Conservation (phyloP, 192 early-diverging fungal species). For the Diversispora epigaea region DNA sequence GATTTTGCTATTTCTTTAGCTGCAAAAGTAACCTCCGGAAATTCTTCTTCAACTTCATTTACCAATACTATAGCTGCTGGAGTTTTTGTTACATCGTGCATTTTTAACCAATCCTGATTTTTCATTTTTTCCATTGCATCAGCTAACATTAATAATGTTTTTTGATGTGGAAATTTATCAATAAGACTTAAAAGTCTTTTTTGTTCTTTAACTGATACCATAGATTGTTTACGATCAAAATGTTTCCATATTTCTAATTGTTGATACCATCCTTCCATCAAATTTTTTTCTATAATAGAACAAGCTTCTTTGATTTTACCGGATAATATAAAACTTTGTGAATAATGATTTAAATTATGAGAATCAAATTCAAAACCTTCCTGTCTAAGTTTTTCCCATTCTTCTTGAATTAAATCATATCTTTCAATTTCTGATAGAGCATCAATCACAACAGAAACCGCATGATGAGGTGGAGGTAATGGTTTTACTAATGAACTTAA, state of each 20-base stretch:
- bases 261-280: slow-evolving; percentile 34
- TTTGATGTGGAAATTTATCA: slow-evolving; percentile 10
- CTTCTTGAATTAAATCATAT: slow-evolving; percentile 35
- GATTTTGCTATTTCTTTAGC: background rate
- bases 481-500: slow-evolving; percentile 29
- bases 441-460: slow-evolving; percentile 52
- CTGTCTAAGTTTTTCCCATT: slow-evolving; percentile 43
- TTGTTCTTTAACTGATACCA: background rate
- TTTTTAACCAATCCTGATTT: background rate
- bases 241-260: slow-evolving; percentile 10
- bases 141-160: slow-evolving; percentile 12
- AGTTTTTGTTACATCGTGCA: background rate
- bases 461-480: slow-evolving; percentile 33
- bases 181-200: background rate
- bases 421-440: slow-evolving; percentile 37
- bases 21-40: background rate
- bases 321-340: slow-evolving; percentile 38
- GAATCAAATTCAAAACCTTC: slow-evolving; percentile 49
- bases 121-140: slow-evolving; percentile 19
- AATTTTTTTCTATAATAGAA: slow-evolving; percentile 35
- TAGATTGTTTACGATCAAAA: background rate
- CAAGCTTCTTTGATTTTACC: slow-evolving; percentile 43
- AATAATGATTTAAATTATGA: slow-evolving; percentile 54
- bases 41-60: background rate
- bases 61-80: background rate